phyloP scores from a whole-genome alignment of 441 rosid genomes.

The Capsella rubella region DNA sequence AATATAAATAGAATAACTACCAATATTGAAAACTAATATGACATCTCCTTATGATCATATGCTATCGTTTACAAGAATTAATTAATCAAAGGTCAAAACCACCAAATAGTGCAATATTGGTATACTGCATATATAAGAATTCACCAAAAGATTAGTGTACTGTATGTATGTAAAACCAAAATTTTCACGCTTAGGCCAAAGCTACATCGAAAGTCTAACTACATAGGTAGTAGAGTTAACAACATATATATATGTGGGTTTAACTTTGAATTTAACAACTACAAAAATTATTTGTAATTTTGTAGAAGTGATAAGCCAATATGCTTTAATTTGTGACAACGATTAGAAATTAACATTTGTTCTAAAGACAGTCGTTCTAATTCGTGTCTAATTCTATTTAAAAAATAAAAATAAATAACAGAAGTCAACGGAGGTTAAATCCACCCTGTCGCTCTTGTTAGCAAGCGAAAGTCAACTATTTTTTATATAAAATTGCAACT shows the following conservation, averaged over 20 bases:
- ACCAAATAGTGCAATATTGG: slow-evolving; percentile 15
- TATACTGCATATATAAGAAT: neutral
- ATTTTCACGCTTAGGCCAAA: slow-evolving; percentile 19
- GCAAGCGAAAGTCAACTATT: slow-evolving; percentile 45
- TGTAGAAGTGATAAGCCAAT: slow-evolving; percentile 13
- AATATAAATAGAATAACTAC: neutral
- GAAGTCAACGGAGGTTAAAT: slow-evolving; percentile 41
- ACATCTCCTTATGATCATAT: slow-evolving; percentile 28
- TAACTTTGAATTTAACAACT: too few relatives aligned
- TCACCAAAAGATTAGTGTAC: neutral
- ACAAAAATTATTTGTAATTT: neutral
- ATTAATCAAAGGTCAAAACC: slow-evolving; percentile 21
- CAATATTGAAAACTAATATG: slow-evolving; percentile 13
- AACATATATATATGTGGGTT: too few relatives aligned
- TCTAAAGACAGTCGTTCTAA: too few relatives aligned
- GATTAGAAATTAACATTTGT: neutral
- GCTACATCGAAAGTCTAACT: neutral
- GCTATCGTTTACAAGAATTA: slow-evolving; percentile 9
- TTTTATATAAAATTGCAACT: slow-evolving; percentile 30
- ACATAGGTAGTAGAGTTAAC: neutral
- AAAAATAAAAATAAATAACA: too few relatives aligned
- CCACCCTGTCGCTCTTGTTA: slow-evolving; percentile 40
- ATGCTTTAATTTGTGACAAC: slow-evolving; percentile 1
- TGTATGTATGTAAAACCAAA: neutral
- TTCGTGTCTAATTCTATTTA: slow-evolving; percentile 5